These are phyloP conservation scores for Cicer chorassanicum DNA, from an alignment of 306 rosid genomes.

Conservation along the genomic window DNA sequence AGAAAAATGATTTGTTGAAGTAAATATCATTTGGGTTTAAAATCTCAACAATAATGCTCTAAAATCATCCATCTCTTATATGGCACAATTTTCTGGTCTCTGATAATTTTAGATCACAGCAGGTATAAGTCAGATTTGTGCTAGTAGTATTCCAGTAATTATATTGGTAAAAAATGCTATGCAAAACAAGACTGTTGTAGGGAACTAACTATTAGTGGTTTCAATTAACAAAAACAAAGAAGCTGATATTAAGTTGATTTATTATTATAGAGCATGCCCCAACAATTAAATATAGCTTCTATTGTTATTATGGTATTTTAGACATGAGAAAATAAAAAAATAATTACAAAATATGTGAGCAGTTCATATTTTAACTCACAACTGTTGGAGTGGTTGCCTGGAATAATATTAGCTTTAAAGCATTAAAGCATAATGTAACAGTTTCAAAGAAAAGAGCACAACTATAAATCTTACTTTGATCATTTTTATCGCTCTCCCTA, in stretches of 20 bases:
- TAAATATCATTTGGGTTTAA: neutral
- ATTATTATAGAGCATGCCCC: neutral
- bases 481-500: slow-evolving; percentile 71
- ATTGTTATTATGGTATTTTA: slow-evolving; percentile 1
- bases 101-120: neutral
- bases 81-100: neutral
- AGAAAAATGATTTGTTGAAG: neutral
- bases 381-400: neutral
- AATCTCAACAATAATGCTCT: neutral
- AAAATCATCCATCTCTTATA: neutral
- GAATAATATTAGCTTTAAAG: slow-evolving; percentile 5
- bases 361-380: slow-evolving; percentile 7
- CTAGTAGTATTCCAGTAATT: slow-evolving; percentile 24
- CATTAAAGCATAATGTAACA: slow-evolving; percentile 6
- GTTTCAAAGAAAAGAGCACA: neutral
- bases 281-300: slow-evolving; percentile 24
- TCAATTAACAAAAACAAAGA: neutral
- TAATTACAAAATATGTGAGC: neutral
- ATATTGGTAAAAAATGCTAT: neutral
- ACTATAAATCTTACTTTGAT: slow-evolving; percentile 66
- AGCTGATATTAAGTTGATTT: neutral
- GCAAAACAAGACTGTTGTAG: neutral
- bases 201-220: neutral
- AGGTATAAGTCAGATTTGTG: neutral
- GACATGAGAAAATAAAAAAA: neutral